phyloP scores from a whole-genome alignment of 2,329 filamentous ascomycete genomes.

The Blastomyces emzantsi region DNA sequence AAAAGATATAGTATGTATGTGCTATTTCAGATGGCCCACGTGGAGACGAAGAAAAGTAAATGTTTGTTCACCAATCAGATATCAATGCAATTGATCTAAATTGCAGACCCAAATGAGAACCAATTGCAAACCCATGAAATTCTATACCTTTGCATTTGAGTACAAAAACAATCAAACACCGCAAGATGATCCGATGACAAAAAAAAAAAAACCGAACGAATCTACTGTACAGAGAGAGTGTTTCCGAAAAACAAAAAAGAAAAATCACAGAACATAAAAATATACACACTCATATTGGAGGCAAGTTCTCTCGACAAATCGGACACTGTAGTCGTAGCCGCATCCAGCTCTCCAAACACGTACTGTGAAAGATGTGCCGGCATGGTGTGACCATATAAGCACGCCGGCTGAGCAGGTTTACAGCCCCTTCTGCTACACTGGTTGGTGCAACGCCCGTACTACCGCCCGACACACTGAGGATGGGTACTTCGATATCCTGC shows the following conservation, averaged over 20 bases:
- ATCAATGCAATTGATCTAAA: background rate
- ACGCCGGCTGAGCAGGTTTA: conserved; percentile 66
- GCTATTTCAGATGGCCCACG: background rate
- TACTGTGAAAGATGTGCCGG: conserved; percentile 87
- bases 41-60: background rate
- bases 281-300: conserved; percentile 54
- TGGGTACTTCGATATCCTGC: conserved; percentile 80
- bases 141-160: background rate
- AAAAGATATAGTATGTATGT: background rate
- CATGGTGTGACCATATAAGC: conserved; percentile 97
- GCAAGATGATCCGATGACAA: background rate
- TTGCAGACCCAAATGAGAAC: background rate
- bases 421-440: conserved; percentile 36
- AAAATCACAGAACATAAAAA: conserved; percentile 1
- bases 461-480: conserved; percentile 50
- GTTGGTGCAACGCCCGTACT: conserved; percentile 23
- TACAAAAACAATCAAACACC: background rate
- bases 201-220: background rate
- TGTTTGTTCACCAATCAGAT: background rate
- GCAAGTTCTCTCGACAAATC: conserved; percentile 83
- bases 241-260: background rate
- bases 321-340: conserved; percentile 86
- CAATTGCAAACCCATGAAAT: background rate
- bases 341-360: conserved; percentile 95
- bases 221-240: background rate